Conservation (phyloP, 345 rosid genomes). For the Litchi chinensis region DNA sequence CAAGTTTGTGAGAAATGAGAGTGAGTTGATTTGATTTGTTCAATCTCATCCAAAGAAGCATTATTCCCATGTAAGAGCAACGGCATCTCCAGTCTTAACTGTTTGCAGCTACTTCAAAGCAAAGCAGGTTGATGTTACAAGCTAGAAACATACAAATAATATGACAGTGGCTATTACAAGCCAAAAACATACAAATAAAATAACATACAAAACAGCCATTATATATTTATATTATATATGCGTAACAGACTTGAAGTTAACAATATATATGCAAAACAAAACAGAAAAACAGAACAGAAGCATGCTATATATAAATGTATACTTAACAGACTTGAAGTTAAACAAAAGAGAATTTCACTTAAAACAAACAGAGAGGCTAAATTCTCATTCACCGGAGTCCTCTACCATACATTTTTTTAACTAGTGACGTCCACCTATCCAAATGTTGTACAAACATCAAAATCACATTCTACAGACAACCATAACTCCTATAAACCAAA, state of each 20-base stretch:
- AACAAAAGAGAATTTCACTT: too few relatives aligned
- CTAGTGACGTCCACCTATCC: background rate
- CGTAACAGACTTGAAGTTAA: too few relatives aligned
- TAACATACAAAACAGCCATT: too few relatives aligned
- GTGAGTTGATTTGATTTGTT: slow-evolving; percentile 2
- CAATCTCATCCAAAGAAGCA: slow-evolving; percentile 2
- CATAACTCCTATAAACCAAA: background rate
- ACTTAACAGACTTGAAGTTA: too few relatives aligned
- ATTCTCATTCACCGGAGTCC: background rate
- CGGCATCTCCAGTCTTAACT: background rate
- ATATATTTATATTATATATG: too few relatives aligned
- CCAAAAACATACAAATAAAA: too few relatives aligned
- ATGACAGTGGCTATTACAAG: background rate
- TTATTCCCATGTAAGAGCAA: background rate
- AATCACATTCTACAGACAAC: background rate
- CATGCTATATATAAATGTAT: too few relatives aligned
- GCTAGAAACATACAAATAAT: background rate
- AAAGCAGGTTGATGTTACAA: background rate
- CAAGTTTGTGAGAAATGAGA: slow-evolving; percentile 9
- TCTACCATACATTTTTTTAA: background rate
- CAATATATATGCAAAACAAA: too few relatives aligned
- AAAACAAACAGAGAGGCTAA: background rate
- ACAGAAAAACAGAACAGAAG: too few relatives aligned
- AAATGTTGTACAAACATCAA: background rate
- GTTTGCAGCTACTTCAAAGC: background rate